Evolutionary conservation across 257 asterid genomes (phyloP).

Genomic region (Eustoma russellianum): DNA sequence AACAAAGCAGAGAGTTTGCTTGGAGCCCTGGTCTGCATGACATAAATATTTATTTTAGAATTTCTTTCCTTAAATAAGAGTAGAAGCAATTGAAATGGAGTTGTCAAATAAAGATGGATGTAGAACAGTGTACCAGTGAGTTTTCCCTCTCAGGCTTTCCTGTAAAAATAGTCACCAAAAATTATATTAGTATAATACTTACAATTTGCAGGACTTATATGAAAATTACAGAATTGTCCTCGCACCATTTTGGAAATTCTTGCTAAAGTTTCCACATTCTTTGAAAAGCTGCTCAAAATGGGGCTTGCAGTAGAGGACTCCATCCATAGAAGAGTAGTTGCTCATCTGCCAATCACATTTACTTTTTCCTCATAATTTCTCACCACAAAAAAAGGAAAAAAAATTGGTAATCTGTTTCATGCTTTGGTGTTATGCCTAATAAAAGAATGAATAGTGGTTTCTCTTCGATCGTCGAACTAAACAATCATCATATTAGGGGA

Average conservation of each 20-base stretch:
- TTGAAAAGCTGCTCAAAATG: slow-evolving; percentile 24
- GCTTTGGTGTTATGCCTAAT: no score
- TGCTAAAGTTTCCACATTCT: slow-evolving; percentile 24
- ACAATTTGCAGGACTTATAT: neutral
- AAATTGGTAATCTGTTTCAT: no score
- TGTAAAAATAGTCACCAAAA: neutral
- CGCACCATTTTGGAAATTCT: slow-evolving; percentile 18
- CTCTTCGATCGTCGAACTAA: no score
- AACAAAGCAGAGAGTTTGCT: slow-evolving; percentile 68
- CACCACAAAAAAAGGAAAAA: no score
- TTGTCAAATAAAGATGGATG: no score
- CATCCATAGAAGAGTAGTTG: slow-evolving; percentile 54
- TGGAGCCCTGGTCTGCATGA: slow-evolving; percentile 17
- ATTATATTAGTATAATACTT: neutral
- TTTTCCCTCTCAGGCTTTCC: neutral
- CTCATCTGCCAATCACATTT: slow-evolving; percentile 28
- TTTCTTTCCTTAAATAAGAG: neutral
- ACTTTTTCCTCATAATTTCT: no score
- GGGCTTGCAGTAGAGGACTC: slow-evolving; percentile 31
- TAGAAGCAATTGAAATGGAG: neutral
- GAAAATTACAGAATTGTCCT: neutral
- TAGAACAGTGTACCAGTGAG: neutral
- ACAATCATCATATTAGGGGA: no score
- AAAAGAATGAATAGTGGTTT: neutral
- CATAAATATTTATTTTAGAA: no score